Evolutionary conservation across 148 eudicot species (phyloP), one percentile per base, ranked within the genome.

Genomic region (Rheum nobile): DNA sequence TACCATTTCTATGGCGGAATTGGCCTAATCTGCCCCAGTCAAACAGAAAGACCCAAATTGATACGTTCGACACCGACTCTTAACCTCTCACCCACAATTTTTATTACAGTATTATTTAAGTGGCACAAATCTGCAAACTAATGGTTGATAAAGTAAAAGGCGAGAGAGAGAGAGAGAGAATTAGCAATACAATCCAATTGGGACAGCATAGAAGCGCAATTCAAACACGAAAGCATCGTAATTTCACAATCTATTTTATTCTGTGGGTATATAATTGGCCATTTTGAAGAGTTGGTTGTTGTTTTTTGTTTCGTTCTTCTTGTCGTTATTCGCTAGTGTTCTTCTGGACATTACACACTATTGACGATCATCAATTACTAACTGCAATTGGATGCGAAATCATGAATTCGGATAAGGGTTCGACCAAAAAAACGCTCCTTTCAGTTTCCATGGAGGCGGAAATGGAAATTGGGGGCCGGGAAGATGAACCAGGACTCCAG

Each of bases 141-240:
- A 26, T 1, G 65, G 65, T 28, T 59, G 67, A 59, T 26, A 59
- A 59, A 59, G 67, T 59, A 59, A 59, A 6, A 59, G 35, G 67
- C 31, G 4, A 59, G 34, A 59, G 67, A 59, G 67, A 26, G 3
- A 59, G 17, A 59, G 67, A 59, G 67, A 59, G 67, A 28, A 28
- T 59, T 59, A 12, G 67, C 67, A 59, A 59, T 28, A 28, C 16
- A 59, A 59, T 59, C 32, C 65, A 24, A 55, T 55, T 59, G 67
- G 67, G 67, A 59, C 67, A 59, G 67, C 67, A 59, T 28, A 28
- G 67, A 59, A 59, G 34, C 19, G 67, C 67, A 28, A 59, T 59
- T 11, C 34, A 13, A 59, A 59, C 67, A 59, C 67, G 67, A 59
- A 59, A 59, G 67, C 67, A 10, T 26, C 17, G 34, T 59, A 13